Base-by-base conservation (phyloP, 495 filamentous ascomycete species). In the Trichoderma gamsii region DNA sequence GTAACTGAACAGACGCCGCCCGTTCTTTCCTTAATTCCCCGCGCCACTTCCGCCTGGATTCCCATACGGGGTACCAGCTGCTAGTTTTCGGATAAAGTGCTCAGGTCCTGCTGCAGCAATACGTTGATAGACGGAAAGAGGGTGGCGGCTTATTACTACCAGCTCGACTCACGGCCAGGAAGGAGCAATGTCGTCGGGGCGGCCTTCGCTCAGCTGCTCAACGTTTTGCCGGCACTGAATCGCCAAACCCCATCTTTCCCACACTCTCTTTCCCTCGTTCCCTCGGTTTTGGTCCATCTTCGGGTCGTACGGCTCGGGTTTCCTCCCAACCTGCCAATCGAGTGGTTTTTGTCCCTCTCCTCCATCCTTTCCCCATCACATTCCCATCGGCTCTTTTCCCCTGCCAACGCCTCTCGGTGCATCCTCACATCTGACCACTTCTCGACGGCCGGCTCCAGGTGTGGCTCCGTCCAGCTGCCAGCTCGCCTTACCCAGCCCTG, bases 381-480 rank as follows among this genome's bases (percentile, higher is more conserved):
- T 23, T 23, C 27, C 9, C n/a, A 7, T 3, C 12, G 25, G 23
- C 11, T 29, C 16, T 32, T 25, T 61, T 61, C 25, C 12, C n/a
- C 25, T 61, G 8, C 56, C 25, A 21, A 13, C 56, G 12, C 9
- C 25, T 52, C n/a, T n/a, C 52, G 23, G 21, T 29, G 15, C 52
- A 61, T 61, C 23, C 23, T 32, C 56, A 13, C 5, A 18, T 61
- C 56, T 61, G 27, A 7, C 23, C 11, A 61, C 13, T 61, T 56
- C 12, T 21, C 25, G 56, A 12, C 56, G 29, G 56, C 56, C 29
- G 56, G 56, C 29, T 61, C 23, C 11, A 32, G 25, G 56, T 32
- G 25, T 21, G 5, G 21, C 56, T 25, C 56, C n/a, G 29, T 77
- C 73, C 35, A 1, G 75, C 66, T 27, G 80, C 80, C 32, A 80